Percentiles rank a stretch among this genome's conserved stretches.
Evolutionary conservation across 106 monocot genomes (phyloP).

Genomic region (Allium cepa): DNA sequence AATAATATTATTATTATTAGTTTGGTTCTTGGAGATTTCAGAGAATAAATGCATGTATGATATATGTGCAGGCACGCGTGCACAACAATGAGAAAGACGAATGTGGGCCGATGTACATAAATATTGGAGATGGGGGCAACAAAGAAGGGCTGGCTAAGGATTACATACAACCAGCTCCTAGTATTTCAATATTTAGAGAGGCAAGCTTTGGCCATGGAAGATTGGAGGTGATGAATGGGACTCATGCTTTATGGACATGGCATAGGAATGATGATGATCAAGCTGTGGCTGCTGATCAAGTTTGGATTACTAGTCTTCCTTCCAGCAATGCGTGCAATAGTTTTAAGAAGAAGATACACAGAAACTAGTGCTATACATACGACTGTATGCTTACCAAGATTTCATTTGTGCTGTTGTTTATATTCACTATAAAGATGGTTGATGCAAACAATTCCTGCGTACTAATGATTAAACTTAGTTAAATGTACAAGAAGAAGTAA

Average conservation of each 20-base stretch:
- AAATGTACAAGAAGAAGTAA: too few relatives aligned
- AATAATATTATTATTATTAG: background rate
- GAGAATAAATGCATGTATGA: background rate
- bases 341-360: too few relatives aligned
- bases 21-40: background rate
- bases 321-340: slow-evolving; percentile 19
- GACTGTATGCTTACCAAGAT: too few relatives aligned
- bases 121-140: slow-evolving; percentile 47
- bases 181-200: slow-evolving; percentile 63
- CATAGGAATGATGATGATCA: slow-evolving; percentile 68
- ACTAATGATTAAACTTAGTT: too few relatives aligned
- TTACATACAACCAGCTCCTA: slow-evolving; percentile 25
- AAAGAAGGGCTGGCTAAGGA: slow-evolving; percentile 22
- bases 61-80: slow-evolving; percentile 9
- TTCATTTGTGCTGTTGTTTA: too few relatives aligned
- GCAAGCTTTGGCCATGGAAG: slow-evolving; percentile 75
- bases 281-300: slow-evolving; percentile 28
- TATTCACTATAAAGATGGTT: too few relatives aligned
- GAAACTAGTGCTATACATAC: too few relatives aligned
- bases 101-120: slow-evolving; percentile 34
- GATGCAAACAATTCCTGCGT: too few relatives aligned
- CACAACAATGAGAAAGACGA: slow-evolving; percentile 13
- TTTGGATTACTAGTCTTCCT: slow-evolving; percentile 45
- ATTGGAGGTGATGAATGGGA: slow-evolving; percentile 42
- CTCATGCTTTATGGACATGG: slow-evolving; percentile 70